A percentile compares a stretch with the other conserved stretches of the same genome.
Conservation (phyloP, 768 basidiomycete species). For the Rhodotorula diobovata region DNA sequence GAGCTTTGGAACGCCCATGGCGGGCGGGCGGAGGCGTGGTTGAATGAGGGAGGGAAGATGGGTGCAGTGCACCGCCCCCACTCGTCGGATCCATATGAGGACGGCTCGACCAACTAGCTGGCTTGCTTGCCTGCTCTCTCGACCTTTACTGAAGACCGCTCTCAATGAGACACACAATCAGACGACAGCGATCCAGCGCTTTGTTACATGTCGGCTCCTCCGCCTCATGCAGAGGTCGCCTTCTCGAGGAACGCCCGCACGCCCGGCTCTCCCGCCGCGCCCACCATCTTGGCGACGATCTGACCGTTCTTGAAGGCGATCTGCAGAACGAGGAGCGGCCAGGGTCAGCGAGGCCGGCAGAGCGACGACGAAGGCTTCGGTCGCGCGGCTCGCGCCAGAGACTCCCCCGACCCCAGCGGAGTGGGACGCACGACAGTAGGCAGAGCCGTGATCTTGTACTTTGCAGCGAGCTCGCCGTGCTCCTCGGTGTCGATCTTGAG, state of each 20-base stretch:
- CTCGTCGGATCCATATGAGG: neutral
- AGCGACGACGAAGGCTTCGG: no score
- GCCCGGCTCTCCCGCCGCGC: constrained; percentile 12
- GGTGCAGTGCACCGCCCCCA: neutral
- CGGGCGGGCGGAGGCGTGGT: neutral
- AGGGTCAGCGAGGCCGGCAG: neutral
- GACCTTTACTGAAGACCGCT: no score
- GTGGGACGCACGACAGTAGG: constrained; percentile 21
- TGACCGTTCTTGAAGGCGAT: constrained; percentile 34
- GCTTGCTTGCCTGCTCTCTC: no score
- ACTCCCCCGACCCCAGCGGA: no score
- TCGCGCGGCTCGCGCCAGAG: no score
- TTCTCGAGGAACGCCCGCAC: constrained; percentile 29
- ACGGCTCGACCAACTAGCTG: neutral
- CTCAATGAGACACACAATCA: neutral
- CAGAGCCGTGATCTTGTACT: constrained; percentile 28
- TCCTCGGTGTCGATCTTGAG: constrained; percentile 34
- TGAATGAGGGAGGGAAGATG: neutral
- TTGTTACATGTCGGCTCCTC: neutral
- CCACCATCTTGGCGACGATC: constrained; percentile 28
- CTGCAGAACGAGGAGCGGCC: neutral
- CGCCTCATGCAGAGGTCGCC: constrained; percentile 5
- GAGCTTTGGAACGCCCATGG: constrained; percentile 24
- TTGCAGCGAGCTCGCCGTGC: constrained; percentile 18
- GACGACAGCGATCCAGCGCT: constrained; percentile 6